Evolutionary conservation across 2,329 filamentous ascomycete species (phyloP).

Genomic region (Aspergillus fructus): DNA sequence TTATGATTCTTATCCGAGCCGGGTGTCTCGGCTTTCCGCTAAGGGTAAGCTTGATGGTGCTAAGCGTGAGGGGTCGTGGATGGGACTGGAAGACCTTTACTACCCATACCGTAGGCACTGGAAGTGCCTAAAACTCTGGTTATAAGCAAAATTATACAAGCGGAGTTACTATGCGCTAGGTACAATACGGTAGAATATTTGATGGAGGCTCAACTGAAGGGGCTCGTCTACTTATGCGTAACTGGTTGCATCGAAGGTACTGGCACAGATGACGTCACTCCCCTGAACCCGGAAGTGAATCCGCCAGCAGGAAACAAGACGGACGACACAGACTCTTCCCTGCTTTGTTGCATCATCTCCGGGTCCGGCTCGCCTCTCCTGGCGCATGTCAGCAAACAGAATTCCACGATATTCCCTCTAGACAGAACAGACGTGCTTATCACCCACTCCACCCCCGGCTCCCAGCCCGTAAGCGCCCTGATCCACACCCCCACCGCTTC

Average conservation of each 20-base stretch:
- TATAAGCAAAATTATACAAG: too few species aligned
- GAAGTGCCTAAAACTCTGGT: too few species aligned
- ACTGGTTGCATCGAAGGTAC: background rate
- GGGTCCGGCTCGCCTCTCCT: background rate
- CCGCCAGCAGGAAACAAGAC: background rate
- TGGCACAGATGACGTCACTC: background rate
- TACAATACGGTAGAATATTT: background rate
- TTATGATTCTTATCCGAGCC: background rate
- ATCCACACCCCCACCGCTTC: background rate
- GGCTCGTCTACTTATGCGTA: background rate
- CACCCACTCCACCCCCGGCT: background rate
- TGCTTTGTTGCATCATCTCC: constrained; percentile 4
- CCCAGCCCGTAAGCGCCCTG: background rate
- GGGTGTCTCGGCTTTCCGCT: constrained; percentile 3
- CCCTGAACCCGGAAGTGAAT: background rate
- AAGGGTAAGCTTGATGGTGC: background rate
- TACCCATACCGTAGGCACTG: too few species aligned
- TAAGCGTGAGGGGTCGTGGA: background rate
- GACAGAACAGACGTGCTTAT: background rate
- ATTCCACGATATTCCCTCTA: background rate
- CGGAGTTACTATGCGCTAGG: background rate
- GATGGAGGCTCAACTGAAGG: background rate
- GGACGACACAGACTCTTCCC: background rate
- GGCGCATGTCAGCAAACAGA: background rate
- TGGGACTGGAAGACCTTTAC: too few species aligned